Evolutionary conservation across 352 stramenopile species (phyloP).

Genomic region (Globisporangium cederbergense): DNA sequence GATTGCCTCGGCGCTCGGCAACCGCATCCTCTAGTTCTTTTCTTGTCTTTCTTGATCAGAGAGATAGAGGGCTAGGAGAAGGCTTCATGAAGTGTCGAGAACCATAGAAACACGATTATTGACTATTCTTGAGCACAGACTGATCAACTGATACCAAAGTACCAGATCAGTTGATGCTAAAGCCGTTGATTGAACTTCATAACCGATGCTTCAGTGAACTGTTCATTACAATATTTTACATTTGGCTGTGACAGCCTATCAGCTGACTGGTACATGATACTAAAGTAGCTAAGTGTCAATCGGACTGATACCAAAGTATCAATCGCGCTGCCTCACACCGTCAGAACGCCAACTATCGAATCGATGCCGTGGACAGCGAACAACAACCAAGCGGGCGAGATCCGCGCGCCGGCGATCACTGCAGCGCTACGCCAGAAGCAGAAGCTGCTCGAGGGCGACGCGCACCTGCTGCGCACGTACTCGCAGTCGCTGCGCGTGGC

Average conservation of each 20-base stretch:
- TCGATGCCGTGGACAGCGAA: slow-evolving; percentile 80
- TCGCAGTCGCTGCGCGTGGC: slow-evolving; percentile 33
- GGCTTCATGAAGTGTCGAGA: not conserved
- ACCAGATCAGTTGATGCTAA: no score
- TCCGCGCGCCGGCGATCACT: slow-evolving; percentile 69
- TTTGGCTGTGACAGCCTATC: no score
- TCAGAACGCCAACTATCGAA: not conserved
- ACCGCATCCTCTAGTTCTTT: slow-evolving; percentile 84
- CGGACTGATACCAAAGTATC: not conserved
- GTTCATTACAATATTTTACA: no score
- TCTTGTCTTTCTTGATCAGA: not conserved
- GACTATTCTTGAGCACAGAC: not conserved
- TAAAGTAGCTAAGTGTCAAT: not conserved
- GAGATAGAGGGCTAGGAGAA: not conserved
- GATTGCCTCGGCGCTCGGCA: slow-evolving; percentile 91
- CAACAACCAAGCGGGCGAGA: slow-evolving; percentile 81
- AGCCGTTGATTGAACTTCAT: no score
- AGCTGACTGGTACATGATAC: not conserved
- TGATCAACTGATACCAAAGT: no score
- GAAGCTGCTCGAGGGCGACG: slow-evolving; percentile 29
- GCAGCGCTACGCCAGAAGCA: slow-evolving; percentile 50
- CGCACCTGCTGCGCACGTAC: slow-evolving; percentile 23
- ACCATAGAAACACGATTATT: slow-evolving; percentile 6
- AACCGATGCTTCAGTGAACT: no score
- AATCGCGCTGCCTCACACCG: not conserved